Evolutionary conservation across 1,284 basidiomycete genomes (phyloP), one percentile per base, ranked within the genome.

Genomic region (Boletus austroedulis): DNA sequence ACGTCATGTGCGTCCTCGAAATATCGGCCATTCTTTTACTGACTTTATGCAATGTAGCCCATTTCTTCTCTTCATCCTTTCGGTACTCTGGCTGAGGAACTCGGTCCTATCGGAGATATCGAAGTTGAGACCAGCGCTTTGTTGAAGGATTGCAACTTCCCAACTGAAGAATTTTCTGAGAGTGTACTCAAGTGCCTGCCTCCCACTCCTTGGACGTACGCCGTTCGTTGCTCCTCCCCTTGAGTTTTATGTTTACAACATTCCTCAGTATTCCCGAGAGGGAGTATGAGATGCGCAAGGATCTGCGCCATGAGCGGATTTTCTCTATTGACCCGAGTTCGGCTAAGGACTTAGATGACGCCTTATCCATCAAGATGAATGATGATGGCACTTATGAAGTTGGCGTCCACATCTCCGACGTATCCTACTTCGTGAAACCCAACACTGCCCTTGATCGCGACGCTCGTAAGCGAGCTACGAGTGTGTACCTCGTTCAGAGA

Each of bases 21-120:
- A 24, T 43, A 6, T 51, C 5, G 7, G 24, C 4, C n/a, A 11
- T 43, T 43, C 50, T 21, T 51, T 44, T 52, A 5, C 38, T 72
- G 24, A 75, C 36, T 4, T 53, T 62, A 59, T 53, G 46, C 31
- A 59, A 21, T 60, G 43, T 64, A 91, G 89, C 89, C 90, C 50
- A 94, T 94, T 72, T 97, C 94, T 65, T 98, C 95, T 52, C 84
- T 99, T 38, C 97, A 99, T 82, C 97, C 97, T 21, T 99, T 99
- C 74, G 97, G 97, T 61, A 97, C 96, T 34, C 80, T 99, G 40
- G 96, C 98, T 40, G 97, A 99, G 73, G 95, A 98, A 74, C 85
- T 99, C 50, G 97, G 97, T 41, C 90, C 94, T n/a, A 99, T 99
- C 64, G 97, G 97, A 44, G 92, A 98, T 65, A 89, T 95, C 52